Evolutionary conservation across 371 early-diverging fungal species (phyloP).

Genomic region (Funneliformis caledonium): DNA sequence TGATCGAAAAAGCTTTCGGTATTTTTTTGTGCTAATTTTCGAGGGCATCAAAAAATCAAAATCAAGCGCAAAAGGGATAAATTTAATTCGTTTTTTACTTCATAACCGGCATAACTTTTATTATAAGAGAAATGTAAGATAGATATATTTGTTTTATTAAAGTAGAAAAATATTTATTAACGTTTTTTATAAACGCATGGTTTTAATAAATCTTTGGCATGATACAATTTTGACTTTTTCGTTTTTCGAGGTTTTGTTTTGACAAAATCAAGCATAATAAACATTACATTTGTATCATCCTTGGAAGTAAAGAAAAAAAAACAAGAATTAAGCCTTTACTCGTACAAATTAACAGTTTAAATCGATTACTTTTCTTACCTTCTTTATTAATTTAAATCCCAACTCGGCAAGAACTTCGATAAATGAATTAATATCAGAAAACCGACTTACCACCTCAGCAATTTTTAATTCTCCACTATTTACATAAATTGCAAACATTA

Average conservation of each 20-base stretch:
- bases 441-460: slow-evolving; percentile 92
- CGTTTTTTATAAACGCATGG: slow-evolving; percentile 93
- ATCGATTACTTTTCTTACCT: slow-evolving; percentile 49
- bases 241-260: slow-evolving; percentile 58
- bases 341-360: background rate
- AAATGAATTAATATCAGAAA: slow-evolving; percentile 82
- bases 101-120: too few relatives aligned
- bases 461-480: slow-evolving; percentile 87
- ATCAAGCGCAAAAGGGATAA: too few relatives aligned
- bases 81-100: too few relatives aligned
- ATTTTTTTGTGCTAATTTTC: too few relatives aligned
- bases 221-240: slow-evolving; percentile 47
- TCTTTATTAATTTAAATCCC: slow-evolving; percentile 76
- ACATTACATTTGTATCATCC: slow-evolving; percentile 87
- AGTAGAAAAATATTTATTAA: slow-evolving; percentile 45
- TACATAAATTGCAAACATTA: background rate
- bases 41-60: too few relatives aligned
- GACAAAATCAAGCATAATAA: slow-evolving; percentile 83
- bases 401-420: slow-evolving; percentile 65
- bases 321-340: background rate
- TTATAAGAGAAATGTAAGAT: too few relatives aligned
- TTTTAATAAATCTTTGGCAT: slow-evolving; percentile 57
- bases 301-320: slow-evolving; percentile 33
- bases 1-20: too few relatives aligned
- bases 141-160: too few relatives aligned